Evolutionary conservation across 352 stramenopile species (phyloP), one percentile per base, ranked within the genome.

Genomic region (Globisporangium radiosum): DNA sequence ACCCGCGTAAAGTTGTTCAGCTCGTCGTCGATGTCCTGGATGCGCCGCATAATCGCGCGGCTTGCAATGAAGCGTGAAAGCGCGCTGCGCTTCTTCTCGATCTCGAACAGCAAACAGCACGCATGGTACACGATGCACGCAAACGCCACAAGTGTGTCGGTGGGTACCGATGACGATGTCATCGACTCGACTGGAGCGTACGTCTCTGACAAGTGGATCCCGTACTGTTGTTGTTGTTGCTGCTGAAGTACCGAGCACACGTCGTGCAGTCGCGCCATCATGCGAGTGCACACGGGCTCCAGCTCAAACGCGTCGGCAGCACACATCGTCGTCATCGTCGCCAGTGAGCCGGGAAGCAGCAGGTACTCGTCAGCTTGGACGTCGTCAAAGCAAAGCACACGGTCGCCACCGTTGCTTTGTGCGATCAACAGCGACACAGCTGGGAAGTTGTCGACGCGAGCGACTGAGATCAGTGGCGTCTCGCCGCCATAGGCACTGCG

Each of bases 381-480:
- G 11, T 55, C 33, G 4, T 55, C 50, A 36, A 55, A n/a, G 33
- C 50, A n/a, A 43, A 55, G 44, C 2, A 2, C 13, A n/a, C n/a
- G n/a, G 17, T 11, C 14, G 50, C 33, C 50, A 10, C 33, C 36
- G 9, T n/a, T 14, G n/a, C n/a, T n/a, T n/a, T n/a, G n/a, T 19
- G 51, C 51, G 36, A 56, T 40, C 50, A 40, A 13, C 11, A 44
- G 50, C 50, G 38, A 33, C 37, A 56, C 51, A 8, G 7, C 51
- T 15, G 51, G 37, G 38, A 56, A 44, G 15, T 36, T 25, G 51
- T 47, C 25, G 13, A 14, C 19, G 0, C 51, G 37, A 5, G 51
- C 51, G 36, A n/a, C 36, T 3, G 51, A 47, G 13, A 42, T 47
- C 36, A 56, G 15, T 19, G 40, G 51, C 51, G 51, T 56, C 37